These are phyloP conservation scores for Carex arenaria DNA, from an alignment of 202 grass and related monocot genomes.

Conservation along the genomic window DNA sequence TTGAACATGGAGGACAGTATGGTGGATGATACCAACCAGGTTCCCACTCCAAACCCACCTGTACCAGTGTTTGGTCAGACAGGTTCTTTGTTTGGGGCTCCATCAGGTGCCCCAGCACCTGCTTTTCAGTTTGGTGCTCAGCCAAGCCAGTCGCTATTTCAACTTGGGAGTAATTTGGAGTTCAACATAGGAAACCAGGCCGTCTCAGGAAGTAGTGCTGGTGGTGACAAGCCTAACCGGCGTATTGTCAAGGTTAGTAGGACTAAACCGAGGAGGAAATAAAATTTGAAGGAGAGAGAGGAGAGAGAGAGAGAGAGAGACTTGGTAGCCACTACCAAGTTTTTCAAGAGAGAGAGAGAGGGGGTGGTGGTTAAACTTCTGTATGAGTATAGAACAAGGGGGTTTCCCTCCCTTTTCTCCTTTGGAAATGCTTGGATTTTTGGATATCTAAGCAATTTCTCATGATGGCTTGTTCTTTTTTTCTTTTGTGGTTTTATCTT, in stretches of 20 bases:
- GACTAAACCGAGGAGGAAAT: constrained; percentile 38
- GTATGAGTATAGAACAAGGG: too few species aligned
- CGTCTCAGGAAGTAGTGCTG: constrained; percentile 50
- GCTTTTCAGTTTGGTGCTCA: constrained; percentile 64
- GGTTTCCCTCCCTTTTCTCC: too few species aligned
- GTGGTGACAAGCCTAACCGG: constrained; percentile 53
- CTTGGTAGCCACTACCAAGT: too few species aligned
- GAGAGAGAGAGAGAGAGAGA: too few species aligned
- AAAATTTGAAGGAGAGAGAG: not conserved
- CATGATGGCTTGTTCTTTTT: too few species aligned
- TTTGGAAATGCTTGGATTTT: too few species aligned
- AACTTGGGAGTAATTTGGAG: constrained; percentile 44
- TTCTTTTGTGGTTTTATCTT: too few species aligned
- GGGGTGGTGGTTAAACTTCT: too few species aligned
- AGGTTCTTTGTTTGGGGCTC: constrained; percentile 45
- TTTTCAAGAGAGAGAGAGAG: too few species aligned
- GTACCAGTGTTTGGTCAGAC: constrained; percentile 50
- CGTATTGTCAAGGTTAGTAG: constrained; percentile 51
- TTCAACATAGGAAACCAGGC: constrained; percentile 39
- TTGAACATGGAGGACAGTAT: constrained; percentile 67
- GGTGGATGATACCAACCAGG: constrained; percentile 58
- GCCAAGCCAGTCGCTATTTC: constrained; percentile 40
- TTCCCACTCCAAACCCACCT: constrained; percentile 13
- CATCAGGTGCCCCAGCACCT: constrained; percentile 29
- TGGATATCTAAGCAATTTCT: too few species aligned